Evolutionary conservation across 352 stramenopile species (phyloP).

Genomic region (Phytophthora melonis): DNA sequence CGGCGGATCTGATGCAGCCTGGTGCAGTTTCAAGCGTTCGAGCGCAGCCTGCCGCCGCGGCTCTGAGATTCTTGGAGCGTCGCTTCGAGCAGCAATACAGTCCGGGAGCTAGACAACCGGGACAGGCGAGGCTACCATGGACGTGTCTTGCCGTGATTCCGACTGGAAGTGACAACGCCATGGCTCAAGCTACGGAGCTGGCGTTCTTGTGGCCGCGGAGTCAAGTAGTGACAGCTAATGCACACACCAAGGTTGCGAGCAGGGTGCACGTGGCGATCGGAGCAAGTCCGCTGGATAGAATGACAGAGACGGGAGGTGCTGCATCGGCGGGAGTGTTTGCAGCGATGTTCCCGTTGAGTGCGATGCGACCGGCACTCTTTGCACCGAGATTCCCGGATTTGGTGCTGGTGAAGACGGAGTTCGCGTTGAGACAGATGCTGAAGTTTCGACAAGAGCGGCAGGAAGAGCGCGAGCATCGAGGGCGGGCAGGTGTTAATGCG

Average conservation of each 20-base stretch:
- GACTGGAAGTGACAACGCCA: constrained; percentile 38
- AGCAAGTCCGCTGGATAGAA: constrained; percentile 25
- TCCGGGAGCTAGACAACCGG: constrained; percentile 34
- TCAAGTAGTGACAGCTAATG: constrained; percentile 47
- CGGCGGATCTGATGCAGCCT: constrained; percentile 35
- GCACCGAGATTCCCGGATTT: constrained; percentile 60
- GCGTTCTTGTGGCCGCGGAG: constrained; percentile 66
- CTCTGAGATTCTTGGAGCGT: constrained; percentile 63
- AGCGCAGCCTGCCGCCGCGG: constrained; percentile 29
- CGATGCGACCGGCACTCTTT: constrained; percentile 51
- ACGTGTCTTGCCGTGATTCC: constrained; percentile 70
- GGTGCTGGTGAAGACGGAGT: constrained; percentile 73
- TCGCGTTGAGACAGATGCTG: constrained; percentile 62
- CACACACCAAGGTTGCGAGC: constrained; percentile 46
- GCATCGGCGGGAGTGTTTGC: constrained; percentile 45
- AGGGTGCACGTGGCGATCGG: constrained; percentile 57
- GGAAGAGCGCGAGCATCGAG: constrained; percentile 54
- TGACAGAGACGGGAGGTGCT: constrained; percentile 18
- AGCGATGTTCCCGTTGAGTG: constrained; percentile 41
- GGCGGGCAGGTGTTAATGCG: constrained; percentile 23
- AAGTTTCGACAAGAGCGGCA: constrained; percentile 61
- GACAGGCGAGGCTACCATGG: constrained; percentile 56
- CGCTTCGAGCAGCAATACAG: constrained; percentile 70
- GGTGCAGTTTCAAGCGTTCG: constrained; percentile 19
- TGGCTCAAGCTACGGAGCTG: constrained; percentile 48